Evolutionary conservation across 352 stramenopile genomes (phyloP), one percentile per base, ranked within the genome.

Genomic region (Pythium volutum): DNA sequence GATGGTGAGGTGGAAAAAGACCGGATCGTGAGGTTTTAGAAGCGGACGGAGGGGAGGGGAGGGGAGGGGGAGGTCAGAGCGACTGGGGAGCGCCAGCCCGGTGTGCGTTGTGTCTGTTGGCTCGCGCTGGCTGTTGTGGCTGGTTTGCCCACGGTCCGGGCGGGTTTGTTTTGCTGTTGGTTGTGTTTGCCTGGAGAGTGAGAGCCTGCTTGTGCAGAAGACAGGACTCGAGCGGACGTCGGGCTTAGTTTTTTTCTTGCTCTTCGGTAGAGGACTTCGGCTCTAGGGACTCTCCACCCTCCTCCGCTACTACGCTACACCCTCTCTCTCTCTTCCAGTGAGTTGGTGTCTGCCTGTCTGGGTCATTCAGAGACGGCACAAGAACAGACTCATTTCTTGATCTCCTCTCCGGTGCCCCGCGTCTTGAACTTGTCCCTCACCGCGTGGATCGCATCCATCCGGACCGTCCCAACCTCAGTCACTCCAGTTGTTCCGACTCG

Each of bases 181-280:
- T 41, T 27, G 14, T 27, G 57, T 41, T 18, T 43, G 48, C 48
- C 41, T 48, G 34, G n/a, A n/a, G n/a, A 26, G 43, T 20, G 36
- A 43, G 36, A 43, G 36, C 59, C 59, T 61, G 59, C 59, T 27
- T 57, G 51, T 61, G 47, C 50, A 67, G 59, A 60, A 56, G 52
- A 55, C 51, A 54, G 59, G 59, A 27, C 51, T 50, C 22, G 42
- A 47, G 48, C 54, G 25, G 31, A 33, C 45, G 31, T 43, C 41
- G 20, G 59, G 25, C 53, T 69, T 69, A 69, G 62, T 69, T 69
- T 69, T 64, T 69, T 64, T 69, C 62, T 69, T 69, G 53, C 45
- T 61, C 49, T 65, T 65, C 52, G 47, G 53, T 46, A 39, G 42
- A 41, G 43, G 54, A 53, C 54, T 53, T 53, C 54, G 42, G 54